phyloP scores from a whole-genome alignment of 202 grass and related monocot species.

The Bolboschoenoplectus hybrid region DNA sequence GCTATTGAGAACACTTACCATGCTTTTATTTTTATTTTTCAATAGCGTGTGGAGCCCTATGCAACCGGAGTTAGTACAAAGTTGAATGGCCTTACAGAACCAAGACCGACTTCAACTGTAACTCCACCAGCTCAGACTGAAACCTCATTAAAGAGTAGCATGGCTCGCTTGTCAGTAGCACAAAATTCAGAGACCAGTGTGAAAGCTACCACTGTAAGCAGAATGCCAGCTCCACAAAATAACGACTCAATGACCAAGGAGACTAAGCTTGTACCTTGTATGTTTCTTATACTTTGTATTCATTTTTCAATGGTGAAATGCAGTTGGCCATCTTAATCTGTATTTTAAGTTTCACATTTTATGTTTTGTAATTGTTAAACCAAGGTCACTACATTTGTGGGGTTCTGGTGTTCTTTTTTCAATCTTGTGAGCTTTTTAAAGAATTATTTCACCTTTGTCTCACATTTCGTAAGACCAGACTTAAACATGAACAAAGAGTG shows the following conservation, averaged over 20 bases:
- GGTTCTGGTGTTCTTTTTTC: background rate
- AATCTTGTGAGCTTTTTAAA: conserved; percentile 5
- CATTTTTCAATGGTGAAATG: background rate
- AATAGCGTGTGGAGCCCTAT: conserved; percentile 87
- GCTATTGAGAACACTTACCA: background rate
- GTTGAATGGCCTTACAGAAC: conserved; percentile 67
- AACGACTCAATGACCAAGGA: conserved; percentile 74
- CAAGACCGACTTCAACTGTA: conserved; percentile 46
- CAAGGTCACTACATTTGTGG: background rate
- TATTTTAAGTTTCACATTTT: conserved; percentile 26
- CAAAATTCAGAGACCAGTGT: conserved; percentile 86
- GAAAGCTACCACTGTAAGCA: conserved; percentile 55
- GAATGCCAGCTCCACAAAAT: conserved; percentile 64
- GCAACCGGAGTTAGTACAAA: conserved; percentile 53
- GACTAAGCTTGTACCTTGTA: conserved; percentile 67
- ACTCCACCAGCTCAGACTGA: conserved; percentile 74
- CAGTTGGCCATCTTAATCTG: conserved; percentile 16
- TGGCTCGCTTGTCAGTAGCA: conserved; percentile 60
- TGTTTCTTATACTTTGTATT: conserved; percentile 36
- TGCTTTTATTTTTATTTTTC: conserved; percentile 40
- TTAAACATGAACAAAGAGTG: background rate
- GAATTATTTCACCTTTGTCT: background rate
- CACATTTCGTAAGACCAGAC: background rate
- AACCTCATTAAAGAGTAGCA: conserved; percentile 66
- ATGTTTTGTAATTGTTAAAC: conserved; percentile 38